A percentile compares a stretch with the other conserved stretches of the same genome.
Evolutionary conservation across 2,329 filamentous ascomycete genomes (phyloP).

Genomic region (Fonsecaea nubica): DNA sequence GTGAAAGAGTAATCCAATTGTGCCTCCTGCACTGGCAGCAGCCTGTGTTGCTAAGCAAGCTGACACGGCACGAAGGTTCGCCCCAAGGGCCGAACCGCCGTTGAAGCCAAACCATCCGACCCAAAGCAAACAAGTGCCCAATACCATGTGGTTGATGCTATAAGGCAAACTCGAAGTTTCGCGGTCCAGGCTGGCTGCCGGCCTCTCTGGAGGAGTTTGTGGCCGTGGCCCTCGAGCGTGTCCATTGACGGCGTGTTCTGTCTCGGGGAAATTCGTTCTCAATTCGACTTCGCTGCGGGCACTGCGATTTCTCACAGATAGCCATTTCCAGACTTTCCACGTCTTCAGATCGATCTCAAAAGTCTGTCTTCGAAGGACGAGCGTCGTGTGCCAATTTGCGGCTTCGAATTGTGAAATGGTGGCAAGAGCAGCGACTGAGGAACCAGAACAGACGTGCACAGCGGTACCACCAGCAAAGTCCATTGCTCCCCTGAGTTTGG

Average conservation of each 20-base stretch:
- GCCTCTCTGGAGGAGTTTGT: background rate
- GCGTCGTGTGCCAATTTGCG: background rate
- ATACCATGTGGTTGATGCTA: constrained; percentile 50
- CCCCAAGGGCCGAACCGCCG: constrained; percentile 90
- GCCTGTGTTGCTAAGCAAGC: constrained; percentile 64
- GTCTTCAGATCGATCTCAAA: constrained; percentile 8
- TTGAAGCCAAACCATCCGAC: constrained; percentile 99
- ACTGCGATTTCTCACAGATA: background rate
- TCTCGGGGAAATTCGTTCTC: background rate
- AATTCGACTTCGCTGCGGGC: constrained; percentile 1
- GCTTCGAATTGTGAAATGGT: constrained; percentile 8
- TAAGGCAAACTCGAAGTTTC: constrained; percentile 10
- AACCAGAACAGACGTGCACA: constrained; percentile 20
- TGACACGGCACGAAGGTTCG: constrained; percentile 91
- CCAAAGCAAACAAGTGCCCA: constrained; percentile 95
- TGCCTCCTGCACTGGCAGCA: constrained; percentile 16
- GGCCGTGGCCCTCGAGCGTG: background rate
- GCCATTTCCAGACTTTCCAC: constrained; percentile 19
- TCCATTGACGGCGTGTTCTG: background rate
- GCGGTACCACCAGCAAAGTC: constrained; percentile 22
- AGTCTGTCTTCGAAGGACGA: background rate
- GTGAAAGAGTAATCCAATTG: constrained; percentile 17
- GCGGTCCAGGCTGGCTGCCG: background rate
- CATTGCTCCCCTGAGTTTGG: constrained; percentile 16
- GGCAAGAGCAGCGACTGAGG: constrained; percentile 15